Conservation (phyloP, 2,329 filamentous ascomycete species). For the Paecilomyces dactylethromorphus region DNA sequence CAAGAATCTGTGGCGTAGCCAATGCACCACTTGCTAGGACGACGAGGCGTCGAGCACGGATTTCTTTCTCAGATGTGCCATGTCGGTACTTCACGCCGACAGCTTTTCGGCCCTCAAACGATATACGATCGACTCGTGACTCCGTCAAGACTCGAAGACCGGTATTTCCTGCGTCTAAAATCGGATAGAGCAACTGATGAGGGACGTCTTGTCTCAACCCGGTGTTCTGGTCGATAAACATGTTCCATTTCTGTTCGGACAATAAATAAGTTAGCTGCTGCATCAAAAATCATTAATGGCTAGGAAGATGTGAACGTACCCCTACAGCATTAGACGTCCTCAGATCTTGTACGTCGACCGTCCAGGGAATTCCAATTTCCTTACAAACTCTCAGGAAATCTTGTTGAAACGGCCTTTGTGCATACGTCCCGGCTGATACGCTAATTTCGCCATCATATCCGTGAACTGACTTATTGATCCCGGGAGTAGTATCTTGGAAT, state of each 20-base stretch:
- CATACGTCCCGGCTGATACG: constrained; percentile 10
- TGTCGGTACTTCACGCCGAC: constrained; percentile 50
- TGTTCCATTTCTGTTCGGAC: constrained; percentile 10
- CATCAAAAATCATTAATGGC: not conserved
- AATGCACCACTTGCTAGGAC: constrained; percentile 36
- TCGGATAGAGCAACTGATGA: constrained; percentile 10
- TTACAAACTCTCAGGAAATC: constrained; percentile 10
- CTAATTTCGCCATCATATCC: constrained; percentile 11
- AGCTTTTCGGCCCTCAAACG: constrained; percentile 51
- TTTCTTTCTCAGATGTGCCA: constrained; percentile 37
- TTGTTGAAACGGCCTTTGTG: constrained; percentile 7
- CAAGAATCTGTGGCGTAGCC: constrained; percentile 49
- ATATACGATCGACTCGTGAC: constrained; percentile 49
- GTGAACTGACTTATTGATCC: constrained; percentile 8
- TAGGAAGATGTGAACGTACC: not conserved
- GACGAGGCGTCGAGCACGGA: constrained; percentile 50
- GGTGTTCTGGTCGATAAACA: constrained; percentile 10
- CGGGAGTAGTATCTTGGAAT: constrained; percentile 9
- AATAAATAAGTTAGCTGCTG: not conserved
- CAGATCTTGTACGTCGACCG: constrained; percentile 9
- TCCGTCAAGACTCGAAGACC: constrained; percentile 52
- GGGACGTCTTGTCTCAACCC: constrained; percentile 12
- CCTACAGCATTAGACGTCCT: constrained; percentile 10
- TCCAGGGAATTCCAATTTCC: constrained; percentile 5
- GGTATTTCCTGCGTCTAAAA: constrained; percentile 9